Evolutionary conservation across 129 eudicot genomes (phyloP), one percentile per base, ranked within the genome.

Genomic region (Helichrysum umbraculigerum): DNA sequence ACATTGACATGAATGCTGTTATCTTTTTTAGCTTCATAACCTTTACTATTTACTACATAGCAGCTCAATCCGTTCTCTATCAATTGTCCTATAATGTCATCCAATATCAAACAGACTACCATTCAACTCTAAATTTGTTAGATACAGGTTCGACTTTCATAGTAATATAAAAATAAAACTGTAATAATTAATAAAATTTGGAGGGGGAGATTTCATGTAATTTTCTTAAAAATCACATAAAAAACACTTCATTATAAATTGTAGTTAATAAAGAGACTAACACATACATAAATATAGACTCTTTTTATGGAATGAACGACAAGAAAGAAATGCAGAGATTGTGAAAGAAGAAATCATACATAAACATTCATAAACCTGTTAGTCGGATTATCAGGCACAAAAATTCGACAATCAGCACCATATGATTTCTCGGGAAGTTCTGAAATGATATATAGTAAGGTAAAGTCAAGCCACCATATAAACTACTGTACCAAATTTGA

Each of bases 351-450:
- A 91, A 75, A 83, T 79, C 99, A 85, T 95, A 95, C 99, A 82
- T 91, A 89, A 87, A 95, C 91, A 86, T 95, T 95, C 87, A 87
- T 91, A 86, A 95, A 95, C 96, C 97, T 91, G 93, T 80, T 95
- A 74, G 92, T 80, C 57, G 97, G 97, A 80, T 87, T 78, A 19
- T 95, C 97, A 39, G 99, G 89, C 78, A 91, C 83, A 80, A 91
- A 95, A 25, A 95, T 81, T 68, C 96, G 88, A 87, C 99, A 95
- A 88, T 95, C 99, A 0, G 83, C 84, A 57, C 99, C 99, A 77
- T 95, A 95, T 44, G 99, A 95, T 84, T 84, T 91, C 80, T 95
- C 99, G 1, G 99, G 97, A 80, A 95, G 97, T 81, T 91, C 99
- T 95, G 84, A 60, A 68, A 75, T 47, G 1, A 60, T 42, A 22